Evolutionary conservation across 768 basidiomycete genomes (phyloP).

Genomic region (Leccinellum albellum): DNA sequence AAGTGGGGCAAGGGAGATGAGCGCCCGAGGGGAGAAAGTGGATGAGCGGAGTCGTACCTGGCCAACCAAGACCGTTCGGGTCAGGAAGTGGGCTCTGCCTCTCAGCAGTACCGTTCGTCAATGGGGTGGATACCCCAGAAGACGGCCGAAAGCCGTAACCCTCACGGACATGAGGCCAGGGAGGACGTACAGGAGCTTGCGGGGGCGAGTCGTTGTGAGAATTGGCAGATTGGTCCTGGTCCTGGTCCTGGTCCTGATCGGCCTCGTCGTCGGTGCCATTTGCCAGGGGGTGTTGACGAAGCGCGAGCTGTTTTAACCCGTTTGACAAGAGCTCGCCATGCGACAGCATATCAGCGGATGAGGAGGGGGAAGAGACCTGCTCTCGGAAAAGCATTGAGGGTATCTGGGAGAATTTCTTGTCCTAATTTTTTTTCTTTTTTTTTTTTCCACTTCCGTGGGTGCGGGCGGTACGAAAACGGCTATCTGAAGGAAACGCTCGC

Average conservation of each 20-base stretch:
- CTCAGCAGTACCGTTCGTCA: slow-evolving; percentile 28
- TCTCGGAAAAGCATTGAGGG: background rate
- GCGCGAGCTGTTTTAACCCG: slow-evolving; percentile 46
- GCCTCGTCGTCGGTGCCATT: slow-evolving; percentile 8
- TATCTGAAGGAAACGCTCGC: slow-evolving; percentile 18
- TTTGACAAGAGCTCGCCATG: slow-evolving; percentile 42
- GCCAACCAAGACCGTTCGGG: slow-evolving; percentile 87
- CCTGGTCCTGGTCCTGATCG: background rate
- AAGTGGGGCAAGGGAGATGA: slow-evolving; percentile 6
- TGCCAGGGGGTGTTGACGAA: slow-evolving; percentile 15
- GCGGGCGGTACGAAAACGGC: slow-evolving; percentile 14
- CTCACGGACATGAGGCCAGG: slow-evolving; percentile 49
- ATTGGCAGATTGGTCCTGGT: background rate
- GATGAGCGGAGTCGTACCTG: slow-evolving; percentile 50
- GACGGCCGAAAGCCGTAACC: slow-evolving; percentile 78
- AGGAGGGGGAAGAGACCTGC: background rate
- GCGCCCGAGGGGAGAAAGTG: slow-evolving; percentile 3
- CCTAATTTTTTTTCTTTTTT: background rate
- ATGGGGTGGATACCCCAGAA: slow-evolving; percentile 67
- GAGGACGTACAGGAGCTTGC: slow-evolving; percentile 15
- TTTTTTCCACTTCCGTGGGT: background rate
- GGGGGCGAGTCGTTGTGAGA: slow-evolving; percentile 12
- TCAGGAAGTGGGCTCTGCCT: slow-evolving; percentile 38
- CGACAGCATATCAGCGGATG: slow-evolving; percentile 22
- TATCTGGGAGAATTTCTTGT: background rate